These are phyloP conservation scores for Nicotiana rustica DNA, from an alignment of 305 asterid species.

Conservation along the genomic window DNA sequence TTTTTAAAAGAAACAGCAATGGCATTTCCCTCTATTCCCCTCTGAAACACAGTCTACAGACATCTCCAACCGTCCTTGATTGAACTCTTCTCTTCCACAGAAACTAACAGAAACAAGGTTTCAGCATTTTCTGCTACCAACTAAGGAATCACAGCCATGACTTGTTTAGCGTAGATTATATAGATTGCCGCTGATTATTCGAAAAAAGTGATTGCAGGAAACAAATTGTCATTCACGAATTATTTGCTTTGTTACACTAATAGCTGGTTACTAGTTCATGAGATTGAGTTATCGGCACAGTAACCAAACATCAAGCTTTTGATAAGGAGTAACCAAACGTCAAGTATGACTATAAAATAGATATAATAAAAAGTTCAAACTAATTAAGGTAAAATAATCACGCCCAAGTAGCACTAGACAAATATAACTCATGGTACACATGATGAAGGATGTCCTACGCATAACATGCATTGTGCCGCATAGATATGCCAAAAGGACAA, in stretches of 20 bases:
- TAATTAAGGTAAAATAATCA: slow-evolving; percentile 25
- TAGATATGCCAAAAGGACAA: neutral
- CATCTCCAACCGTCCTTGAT: neutral
- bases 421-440: neutral
- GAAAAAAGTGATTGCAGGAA: neutral
- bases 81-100: neutral
- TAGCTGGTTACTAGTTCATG: slow-evolving; percentile 1
- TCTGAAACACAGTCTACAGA: neutral
- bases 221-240: neutral
- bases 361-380: slow-evolving; percentile 16
- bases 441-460: neutral
- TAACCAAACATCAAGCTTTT: neutral
- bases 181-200: neutral
- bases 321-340: neutral
- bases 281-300: neutral
- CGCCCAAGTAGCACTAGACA: neutral
- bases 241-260: neutral
- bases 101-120: neutral
- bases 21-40: neutral
- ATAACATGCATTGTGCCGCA: slow-evolving; percentile 2
- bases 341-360: neutral
- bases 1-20: neutral
- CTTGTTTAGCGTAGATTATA: slow-evolving; percentile 2
- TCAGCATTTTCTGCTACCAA: slow-evolving; percentile 22
- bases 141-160: slow-evolving; percentile 17